Conservation (phyloP, 2,329 filamentous ascomycete genomes). For the Xylariaceae sp. region DNA sequence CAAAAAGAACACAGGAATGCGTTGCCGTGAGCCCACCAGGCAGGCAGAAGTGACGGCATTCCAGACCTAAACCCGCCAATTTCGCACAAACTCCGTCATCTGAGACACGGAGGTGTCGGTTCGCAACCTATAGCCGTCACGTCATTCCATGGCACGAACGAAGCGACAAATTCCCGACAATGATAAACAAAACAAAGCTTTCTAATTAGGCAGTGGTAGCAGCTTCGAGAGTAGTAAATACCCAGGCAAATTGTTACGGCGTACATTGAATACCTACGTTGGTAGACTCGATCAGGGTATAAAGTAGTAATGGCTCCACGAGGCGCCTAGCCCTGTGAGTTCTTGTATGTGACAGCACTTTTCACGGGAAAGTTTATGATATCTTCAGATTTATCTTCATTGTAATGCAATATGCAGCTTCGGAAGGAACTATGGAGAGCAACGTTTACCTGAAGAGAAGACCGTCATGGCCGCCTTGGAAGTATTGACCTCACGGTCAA, state of each 20-base stretch:
- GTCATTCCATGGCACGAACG: not conserved
- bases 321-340: not conserved
- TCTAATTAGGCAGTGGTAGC: too few relatives aligned
- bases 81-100: not conserved
- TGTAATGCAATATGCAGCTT: conserved; percentile 10
- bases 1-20: conserved; percentile 11
- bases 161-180: not conserved
- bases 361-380: not conserved
- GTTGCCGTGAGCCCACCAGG: conserved; percentile 5
- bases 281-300: not conserved
- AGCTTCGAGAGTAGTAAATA: too few relatives aligned
- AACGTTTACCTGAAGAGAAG: conserved; percentile 29
- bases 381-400: conserved; percentile 19
- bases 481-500: conserved; percentile 1
- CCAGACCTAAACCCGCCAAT: not conserved
- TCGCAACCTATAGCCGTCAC: too few relatives aligned
- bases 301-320: not conserved
- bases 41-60: conserved; percentile 6
- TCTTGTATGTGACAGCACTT: not conserved
- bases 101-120: not conserved
- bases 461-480: conserved; percentile 1
- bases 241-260: too few relatives aligned
- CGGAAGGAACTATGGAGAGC: not conserved
- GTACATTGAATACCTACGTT: not conserved
- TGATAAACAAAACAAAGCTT: too few relatives aligned